Evolutionary conservation across 495 filamentous ascomycete species (phyloP), one percentile per base, ranked within the genome.

Genomic region (Talaromyces proteolyticus): DNA sequence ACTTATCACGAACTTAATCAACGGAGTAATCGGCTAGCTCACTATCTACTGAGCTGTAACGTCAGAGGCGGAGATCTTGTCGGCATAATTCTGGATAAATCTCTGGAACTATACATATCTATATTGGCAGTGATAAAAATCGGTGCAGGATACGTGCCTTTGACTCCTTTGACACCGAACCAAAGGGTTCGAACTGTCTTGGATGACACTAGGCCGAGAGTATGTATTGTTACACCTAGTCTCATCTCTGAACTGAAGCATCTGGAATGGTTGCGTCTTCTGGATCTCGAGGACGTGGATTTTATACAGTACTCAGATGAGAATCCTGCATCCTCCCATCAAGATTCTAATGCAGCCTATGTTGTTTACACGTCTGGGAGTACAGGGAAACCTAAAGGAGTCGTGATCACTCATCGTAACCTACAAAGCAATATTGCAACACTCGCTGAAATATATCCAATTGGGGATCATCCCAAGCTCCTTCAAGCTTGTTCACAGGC

Each of bases 401-500:
- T 89, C 8, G 70, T 84, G 22, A 72, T 92, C 36, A 86, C 85
- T 3, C 80, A 84, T 50, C 65, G 72, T 3, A 88, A 85, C 55
- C 70, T 91, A 21, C 64, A 84, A 37, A 84, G 80, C 62, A 89
- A 89, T 53, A 67, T 92, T 8, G 66, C 77, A 18, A 68, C 72
- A 5, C 66, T 92, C 11, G 63, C 68, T 5, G 63, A 69, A 7
- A 66, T 85, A 2, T 92, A 90, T 60, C 80, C 84, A 1, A 61
- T 66, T 0, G 49, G 56, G 0, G 48, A 57, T 3, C 58, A 60
- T 4, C 72, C 80, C 1, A 74, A 77, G 23, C 63, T 91, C 19
- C 63, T 94, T 3, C 87, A 90, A 57, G 79, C 85, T 7, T 89
- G 81, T 54, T 86, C 84, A 0, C 81, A 86, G 58, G 81, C 80